Conservation (phyloP, 2,329 filamentous ascomycete genomes). For the Epichloe bromicola region DNA sequence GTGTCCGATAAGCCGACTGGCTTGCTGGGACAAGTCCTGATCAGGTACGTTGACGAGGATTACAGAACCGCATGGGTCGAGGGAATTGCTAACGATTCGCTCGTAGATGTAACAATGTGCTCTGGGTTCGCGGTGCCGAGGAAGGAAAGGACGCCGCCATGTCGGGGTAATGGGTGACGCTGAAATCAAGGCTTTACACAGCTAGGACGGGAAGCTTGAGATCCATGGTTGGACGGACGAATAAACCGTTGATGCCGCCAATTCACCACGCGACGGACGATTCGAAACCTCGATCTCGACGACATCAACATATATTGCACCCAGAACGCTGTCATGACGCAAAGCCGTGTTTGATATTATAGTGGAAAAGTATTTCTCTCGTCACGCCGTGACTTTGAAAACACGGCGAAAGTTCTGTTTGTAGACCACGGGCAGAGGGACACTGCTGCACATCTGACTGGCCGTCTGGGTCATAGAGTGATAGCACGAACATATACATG, state of each 20-base stretch:
- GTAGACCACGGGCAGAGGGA: neutral
- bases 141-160: slow-evolving; percentile 6
- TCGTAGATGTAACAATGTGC: slow-evolving; percentile 82
- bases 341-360: neutral
- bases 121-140: slow-evolving; percentile 58
- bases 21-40: slow-evolving; percentile 78
- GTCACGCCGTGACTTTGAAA: neutral
- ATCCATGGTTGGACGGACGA: neutral
- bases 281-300: neutral
- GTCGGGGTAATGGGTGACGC: slow-evolving; percentile 2
- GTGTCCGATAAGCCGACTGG: slow-evolving; percentile 79
- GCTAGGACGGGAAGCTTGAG: neutral
- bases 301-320: neutral
- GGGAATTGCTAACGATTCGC: slow-evolving; percentile 1
- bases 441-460: neutral
- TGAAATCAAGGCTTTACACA: neutral
- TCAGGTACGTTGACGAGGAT: slow-evolving; percentile 47
- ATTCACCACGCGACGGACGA: neutral
- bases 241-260: neutral
- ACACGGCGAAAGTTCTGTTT: neutral
- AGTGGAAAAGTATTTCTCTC: neutral
- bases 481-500: neutral
- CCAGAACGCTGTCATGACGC: neutral
- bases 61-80: neutral
- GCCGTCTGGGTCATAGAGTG: neutral